Percentiles rank a stretch among this genome's conserved stretches.
phyloP scores from a whole-genome alignment of 345 rosid genomes.

The Citrus hindsii region DNA sequence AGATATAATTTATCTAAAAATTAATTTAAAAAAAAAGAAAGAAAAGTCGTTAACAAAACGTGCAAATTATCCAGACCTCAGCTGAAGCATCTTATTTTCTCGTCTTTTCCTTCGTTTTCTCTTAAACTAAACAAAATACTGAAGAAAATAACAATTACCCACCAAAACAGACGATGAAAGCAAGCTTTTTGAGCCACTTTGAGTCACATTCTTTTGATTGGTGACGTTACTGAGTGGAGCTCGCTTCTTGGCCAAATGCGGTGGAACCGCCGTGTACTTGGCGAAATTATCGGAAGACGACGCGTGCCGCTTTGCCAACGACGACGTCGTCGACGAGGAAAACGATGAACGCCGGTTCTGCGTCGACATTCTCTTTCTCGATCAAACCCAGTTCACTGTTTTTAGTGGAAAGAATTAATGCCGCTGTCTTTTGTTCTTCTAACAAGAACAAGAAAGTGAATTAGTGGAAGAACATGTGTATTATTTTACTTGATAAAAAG shows the following conservation, averaged over 20 bases:
- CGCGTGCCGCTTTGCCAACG: constrained; percentile 43
- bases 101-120: constrained; percentile 6
- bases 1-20: neutral
- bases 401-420: no score
- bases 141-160: constrained; percentile 9
- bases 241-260: constrained; percentile 60
- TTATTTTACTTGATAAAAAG: neutral
- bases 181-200: constrained; percentile 32
- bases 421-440: neutral
- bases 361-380: constrained; percentile 20
- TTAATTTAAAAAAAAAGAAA: no score
- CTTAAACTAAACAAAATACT: neutral
- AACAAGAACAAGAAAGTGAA: neutral
- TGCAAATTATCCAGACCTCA: neutral
- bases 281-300: constrained; percentile 43
- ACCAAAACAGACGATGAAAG: constrained; percentile 56
- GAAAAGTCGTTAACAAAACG: neutral
- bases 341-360: constrained; percentile 36
- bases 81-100: neutral
- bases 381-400: no score
- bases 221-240: constrained; percentile 74
- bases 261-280: constrained; percentile 29
- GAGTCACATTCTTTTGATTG: constrained; percentile 45
- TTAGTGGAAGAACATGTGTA: neutral
- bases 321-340: constrained; percentile 47